Conservation (phyloP, 805 yeast species). For the Wickerhamomyces queroliae region DNA sequence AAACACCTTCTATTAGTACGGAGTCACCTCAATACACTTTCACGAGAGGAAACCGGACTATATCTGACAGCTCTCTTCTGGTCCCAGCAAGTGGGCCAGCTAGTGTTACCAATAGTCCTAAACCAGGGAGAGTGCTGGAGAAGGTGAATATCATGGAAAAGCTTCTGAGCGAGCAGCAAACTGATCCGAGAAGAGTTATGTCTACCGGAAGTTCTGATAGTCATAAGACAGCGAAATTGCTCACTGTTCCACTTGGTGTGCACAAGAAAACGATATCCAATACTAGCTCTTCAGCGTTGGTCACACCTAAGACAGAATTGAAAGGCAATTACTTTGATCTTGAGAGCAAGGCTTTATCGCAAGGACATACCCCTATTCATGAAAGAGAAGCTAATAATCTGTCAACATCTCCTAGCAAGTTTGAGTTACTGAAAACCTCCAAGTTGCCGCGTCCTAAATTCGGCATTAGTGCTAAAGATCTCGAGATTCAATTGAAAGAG, state of each 20-base stretch:
- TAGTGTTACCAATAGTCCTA: constrained; percentile 13
- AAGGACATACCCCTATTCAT: constrained; percentile 1
- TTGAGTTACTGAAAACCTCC: background rate
- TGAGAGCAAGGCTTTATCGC: background rate
- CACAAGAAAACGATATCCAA: background rate
- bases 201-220: constrained; percentile 1
- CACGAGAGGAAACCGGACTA: background rate
- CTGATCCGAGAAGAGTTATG: constrained; percentile 10
- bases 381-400: constrained; percentile 4
- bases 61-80: background rate
- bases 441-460: constrained; percentile 5
- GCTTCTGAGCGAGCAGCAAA: constrained; percentile 15
- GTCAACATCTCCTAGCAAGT: background rate
- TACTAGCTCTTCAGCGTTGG: background rate
- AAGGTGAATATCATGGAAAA: constrained; percentile 27
- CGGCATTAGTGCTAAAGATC: constrained; percentile 21
- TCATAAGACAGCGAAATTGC: background rate
- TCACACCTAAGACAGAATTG: background rate
- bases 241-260: background rate
- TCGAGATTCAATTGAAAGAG: constrained; percentile 21
- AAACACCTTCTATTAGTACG: too few relatives aligned
- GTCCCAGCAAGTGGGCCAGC: background rate
- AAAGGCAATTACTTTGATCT: background rate
- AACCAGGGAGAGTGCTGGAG: constrained; percentile 20
- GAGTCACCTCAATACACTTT: background rate